These are phyloP conservation scores for Fomitiporia mediterranea DNA, from an alignment of 1,284 basidiomycete species.

Conservation along the genomic window DNA sequence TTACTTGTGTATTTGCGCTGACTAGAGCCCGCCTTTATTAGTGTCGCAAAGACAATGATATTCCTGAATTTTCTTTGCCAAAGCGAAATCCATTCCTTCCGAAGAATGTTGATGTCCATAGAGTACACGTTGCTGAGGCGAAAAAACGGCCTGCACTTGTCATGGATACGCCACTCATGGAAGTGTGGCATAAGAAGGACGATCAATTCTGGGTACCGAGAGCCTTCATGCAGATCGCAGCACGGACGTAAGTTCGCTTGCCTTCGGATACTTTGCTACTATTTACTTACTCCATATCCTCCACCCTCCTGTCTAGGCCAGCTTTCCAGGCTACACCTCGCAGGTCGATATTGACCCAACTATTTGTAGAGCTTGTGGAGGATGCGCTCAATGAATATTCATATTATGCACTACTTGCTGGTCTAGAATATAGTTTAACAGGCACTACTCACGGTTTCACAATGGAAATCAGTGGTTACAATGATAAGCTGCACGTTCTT, in stretches of 20 bases:
- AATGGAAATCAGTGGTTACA: slow-evolving; percentile 81
- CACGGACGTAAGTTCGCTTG: slow-evolving; percentile 60
- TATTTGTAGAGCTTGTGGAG: slow-evolving; percentile 82
- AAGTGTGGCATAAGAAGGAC: slow-evolving; percentile 94
- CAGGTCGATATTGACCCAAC: slow-evolving; percentile 58
- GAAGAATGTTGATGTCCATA: too few relatives aligned
- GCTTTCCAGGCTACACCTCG: slow-evolving; percentile 51
- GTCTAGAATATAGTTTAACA: slow-evolving; percentile 74
- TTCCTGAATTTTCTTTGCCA: slow-evolving; percentile 29
- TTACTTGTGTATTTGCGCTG: neutral
- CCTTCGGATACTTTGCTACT: neutral
- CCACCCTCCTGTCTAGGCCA: slow-evolving; percentile 36
- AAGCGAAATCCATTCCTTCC: too few relatives aligned
- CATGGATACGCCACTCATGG: slow-evolving; percentile 62
- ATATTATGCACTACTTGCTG: slow-evolving; percentile 92
- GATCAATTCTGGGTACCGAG: slow-evolving; percentile 91
- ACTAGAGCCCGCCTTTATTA: neutral
- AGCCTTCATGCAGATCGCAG: slow-evolving; percentile 65
- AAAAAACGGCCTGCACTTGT: slow-evolving; percentile 71
- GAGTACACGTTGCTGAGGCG: slow-evolving; percentile 42
- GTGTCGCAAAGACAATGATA: slow-evolving; percentile 59
- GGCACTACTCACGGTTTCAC: slow-evolving; percentile 66
- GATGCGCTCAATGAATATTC: slow-evolving; percentile 89
- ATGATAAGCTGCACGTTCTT: slow-evolving; percentile 86
- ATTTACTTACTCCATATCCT: slow-evolving; percentile 8